These are phyloP conservation scores for Epipyxis sp. DNA, from an alignment of 108 stramenopile genomes.

Conservation along the genomic window DNA sequence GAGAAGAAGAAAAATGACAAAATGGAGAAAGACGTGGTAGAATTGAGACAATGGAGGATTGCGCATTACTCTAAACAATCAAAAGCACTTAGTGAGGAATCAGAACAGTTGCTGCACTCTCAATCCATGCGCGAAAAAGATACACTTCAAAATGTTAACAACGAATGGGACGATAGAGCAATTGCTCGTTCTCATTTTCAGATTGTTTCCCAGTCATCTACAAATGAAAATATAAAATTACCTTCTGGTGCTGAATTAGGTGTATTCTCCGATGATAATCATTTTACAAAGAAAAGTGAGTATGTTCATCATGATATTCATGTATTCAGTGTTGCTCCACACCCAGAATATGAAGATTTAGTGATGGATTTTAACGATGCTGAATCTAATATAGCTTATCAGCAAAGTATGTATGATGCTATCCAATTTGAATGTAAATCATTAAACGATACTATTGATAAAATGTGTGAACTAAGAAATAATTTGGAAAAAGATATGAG, in stretches of 20 bases:
- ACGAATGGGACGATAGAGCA: conserved; percentile 27
- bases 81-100: not conserved
- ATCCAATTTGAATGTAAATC: not conserved
- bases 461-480: not conserved
- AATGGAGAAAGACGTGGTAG: not conserved
- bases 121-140: not conserved
- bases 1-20: not conserved
- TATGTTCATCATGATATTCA: not conserved
- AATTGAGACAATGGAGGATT: conserved; percentile 13
- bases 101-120: too few relatives aligned
- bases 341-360: conserved; percentile 16
- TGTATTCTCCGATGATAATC: too few relatives aligned
- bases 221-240: not conserved
- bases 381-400: not conserved
- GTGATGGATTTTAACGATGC: not conserved
- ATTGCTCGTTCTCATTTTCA: not conserved
- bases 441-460: not conserved
- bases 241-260: not conserved
- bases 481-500: not conserved
- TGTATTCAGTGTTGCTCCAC: not conserved
- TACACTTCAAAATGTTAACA: not conserved
- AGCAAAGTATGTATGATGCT: conserved; percentile 28
- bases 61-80: not conserved
- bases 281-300: too few relatives aligned
- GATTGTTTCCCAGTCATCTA: not conserved